Evolutionary conservation across 192 early-diverging fungal species (phyloP).

Genomic region (Linderina pennispora): DNA sequence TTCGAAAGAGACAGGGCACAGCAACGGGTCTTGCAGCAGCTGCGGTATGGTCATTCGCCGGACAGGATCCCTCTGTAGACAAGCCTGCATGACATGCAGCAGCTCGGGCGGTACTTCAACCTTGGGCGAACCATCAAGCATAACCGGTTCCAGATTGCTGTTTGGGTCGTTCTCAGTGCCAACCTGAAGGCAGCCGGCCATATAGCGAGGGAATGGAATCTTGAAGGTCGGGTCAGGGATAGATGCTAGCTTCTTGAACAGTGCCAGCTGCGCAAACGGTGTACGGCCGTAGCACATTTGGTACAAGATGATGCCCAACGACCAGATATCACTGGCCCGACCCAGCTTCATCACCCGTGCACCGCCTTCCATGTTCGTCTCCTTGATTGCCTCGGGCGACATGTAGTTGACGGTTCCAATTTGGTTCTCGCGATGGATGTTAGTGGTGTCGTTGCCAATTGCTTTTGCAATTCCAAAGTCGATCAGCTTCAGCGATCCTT

Average conservation of each 20-base stretch:
- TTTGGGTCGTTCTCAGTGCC: constrained; percentile 32
- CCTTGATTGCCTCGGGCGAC: constrained; percentile 83
- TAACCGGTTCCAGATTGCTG: background rate
- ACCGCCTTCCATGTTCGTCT: constrained; percentile 30
- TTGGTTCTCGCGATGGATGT: constrained; percentile 81
- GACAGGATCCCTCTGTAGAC: constrained; percentile 62
- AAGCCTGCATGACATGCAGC: constrained; percentile 59
- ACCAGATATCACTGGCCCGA: constrained; percentile 84
- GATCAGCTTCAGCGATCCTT: constrained; percentile 83
- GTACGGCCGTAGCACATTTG: constrained; percentile 82
- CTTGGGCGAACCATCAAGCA: constrained; percentile 16
- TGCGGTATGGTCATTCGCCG: constrained; percentile 62
- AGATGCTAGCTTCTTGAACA: constrained; percentile 60
- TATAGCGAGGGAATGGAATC: constrained; percentile 57
- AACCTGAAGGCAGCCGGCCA: constrained; percentile 33
- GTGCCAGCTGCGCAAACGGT: constrained; percentile 70
- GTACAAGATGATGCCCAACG: constrained; percentile 88
- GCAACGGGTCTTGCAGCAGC: constrained; percentile 58
- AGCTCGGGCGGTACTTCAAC: constrained; percentile 45
- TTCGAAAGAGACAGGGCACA: constrained; percentile 44
- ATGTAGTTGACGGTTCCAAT: constrained; percentile 94
- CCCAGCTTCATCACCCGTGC: constrained; percentile 58
- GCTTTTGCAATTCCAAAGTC: constrained; percentile 98
- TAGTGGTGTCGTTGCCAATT: constrained; percentile 90
- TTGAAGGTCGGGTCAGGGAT: constrained; percentile 64